phyloP scores from a whole-genome alignment of 352 stramenopile genomes.

The Phytopythium boreale region DNA sequence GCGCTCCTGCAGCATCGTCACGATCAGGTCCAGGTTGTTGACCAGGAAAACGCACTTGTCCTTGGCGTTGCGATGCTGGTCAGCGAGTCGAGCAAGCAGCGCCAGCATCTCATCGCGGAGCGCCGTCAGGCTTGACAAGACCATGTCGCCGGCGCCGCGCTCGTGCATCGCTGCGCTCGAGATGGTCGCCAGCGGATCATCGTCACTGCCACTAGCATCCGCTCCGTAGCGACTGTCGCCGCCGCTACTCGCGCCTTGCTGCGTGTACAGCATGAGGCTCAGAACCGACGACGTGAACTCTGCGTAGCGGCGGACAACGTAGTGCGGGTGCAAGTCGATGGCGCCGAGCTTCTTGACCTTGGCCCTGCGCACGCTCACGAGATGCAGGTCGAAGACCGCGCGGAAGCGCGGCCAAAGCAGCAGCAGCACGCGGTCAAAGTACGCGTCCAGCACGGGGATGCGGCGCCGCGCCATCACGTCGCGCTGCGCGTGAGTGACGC shows the following conservation, averaged over 20 bases:
- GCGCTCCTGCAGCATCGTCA: constrained; percentile 95
- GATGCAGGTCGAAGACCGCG: constrained; percentile 95
- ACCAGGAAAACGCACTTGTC: constrained; percentile 97
- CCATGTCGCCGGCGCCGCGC: constrained; percentile 90
- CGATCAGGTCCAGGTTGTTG: constrained; percentile 97
- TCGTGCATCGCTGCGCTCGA: constrained; percentile 78
- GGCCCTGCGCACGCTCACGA: constrained; percentile 88
- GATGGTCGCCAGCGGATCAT: constrained; percentile 34
- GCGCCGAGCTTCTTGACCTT: constrained; percentile 89
- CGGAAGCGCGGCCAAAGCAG: constrained; percentile 98
- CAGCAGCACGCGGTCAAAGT: constrained; percentile 95
- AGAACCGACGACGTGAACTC: constrained; percentile 97
- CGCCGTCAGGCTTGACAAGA: constrained; percentile 90
- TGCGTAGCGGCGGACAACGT: constrained; percentile 95
- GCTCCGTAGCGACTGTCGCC: constrained; percentile 10
- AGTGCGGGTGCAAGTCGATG: constrained; percentile 96
- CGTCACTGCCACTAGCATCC: not conserved
- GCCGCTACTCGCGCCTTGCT: constrained; percentile 19
- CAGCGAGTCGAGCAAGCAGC: constrained; percentile 82
- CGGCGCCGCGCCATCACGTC: constrained; percentile 81
- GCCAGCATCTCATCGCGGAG: constrained; percentile 81
- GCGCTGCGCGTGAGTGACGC: constrained; percentile 89
- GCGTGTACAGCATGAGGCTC: constrained; percentile 82
- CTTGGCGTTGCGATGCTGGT: constrained; percentile 91
- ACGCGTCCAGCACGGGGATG: constrained; percentile 92